Conservation (phyloP, 345 rosid genomes). For the Orychophragmus violaceus region DNA sequence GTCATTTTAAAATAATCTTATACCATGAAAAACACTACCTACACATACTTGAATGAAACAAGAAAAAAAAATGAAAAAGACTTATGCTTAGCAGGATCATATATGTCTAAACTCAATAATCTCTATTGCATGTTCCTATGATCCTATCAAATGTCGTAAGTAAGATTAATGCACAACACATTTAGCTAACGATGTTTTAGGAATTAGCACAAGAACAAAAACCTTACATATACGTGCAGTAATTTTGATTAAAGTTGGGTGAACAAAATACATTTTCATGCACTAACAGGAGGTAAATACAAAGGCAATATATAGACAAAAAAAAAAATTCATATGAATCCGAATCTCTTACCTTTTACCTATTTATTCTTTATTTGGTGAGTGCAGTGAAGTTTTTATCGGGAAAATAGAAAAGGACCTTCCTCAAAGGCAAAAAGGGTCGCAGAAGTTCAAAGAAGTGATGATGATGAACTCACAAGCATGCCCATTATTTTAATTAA, state of each 20-base stretch:
- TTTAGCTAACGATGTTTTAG: background rate
- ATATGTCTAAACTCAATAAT: background rate
- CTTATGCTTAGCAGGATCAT: background rate
- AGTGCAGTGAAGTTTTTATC: conserved; percentile 33
- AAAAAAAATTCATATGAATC: conserved; percentile 13
- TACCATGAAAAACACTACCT: too few relatives aligned
- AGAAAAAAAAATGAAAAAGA: too few relatives aligned
- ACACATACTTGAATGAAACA: too few relatives aligned
- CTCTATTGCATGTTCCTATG: background rate
- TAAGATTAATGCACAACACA: background rate
- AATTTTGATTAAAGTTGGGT: background rate
- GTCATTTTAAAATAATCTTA: too few relatives aligned
- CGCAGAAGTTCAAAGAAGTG: conserved; percentile 52
- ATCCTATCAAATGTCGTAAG: background rate
- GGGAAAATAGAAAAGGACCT: conserved; percentile 41
- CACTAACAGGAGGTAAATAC: background rate
- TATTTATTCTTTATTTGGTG: conserved; percentile 20
- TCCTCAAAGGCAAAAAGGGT: conserved; percentile 28
- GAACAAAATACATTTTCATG: background rate
- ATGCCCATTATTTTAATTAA: conserved; percentile 63
- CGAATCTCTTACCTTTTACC: conserved; percentile 11
- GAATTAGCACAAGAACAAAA: background rate
- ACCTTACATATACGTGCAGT: background rate
- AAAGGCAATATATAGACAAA: background rate
- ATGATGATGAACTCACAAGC: conserved; percentile 77